Percentiles rank a stretch among this genome's conserved stretches.
Evolutionary conservation across 495 filamentous ascomycete genomes (phyloP).

Genomic region (Aspergillus cristatus): DNA sequence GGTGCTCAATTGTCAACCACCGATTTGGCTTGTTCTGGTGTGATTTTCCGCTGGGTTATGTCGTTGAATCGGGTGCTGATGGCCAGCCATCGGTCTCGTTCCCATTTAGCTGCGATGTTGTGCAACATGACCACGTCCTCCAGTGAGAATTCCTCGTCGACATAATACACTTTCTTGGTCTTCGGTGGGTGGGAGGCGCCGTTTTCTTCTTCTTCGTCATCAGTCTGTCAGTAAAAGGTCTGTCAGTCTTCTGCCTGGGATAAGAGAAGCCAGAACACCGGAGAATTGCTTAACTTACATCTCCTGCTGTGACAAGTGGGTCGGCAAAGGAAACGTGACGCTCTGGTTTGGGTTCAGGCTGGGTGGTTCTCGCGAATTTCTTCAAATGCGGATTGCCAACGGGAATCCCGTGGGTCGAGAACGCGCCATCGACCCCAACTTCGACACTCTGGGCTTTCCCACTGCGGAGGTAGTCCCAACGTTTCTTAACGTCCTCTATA

Average conservation of each 20-base stretch:
- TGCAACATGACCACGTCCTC: constrained; percentile 14
- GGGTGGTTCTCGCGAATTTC: neutral
- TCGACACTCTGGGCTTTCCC: neutral
- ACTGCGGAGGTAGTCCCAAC: constrained; percentile 8
- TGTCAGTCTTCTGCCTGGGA: neutral
- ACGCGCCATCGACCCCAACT: neutral
- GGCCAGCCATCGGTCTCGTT: constrained; percentile 10
- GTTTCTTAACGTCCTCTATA: constrained; percentile 13
- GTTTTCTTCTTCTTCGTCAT: constrained; percentile 1
- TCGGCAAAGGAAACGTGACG: constrained; percentile 10
- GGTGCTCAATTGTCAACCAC: constrained; percentile 5
- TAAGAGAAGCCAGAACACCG: neutral
- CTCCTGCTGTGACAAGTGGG: constrained; percentile 3
- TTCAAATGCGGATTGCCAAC: no score
- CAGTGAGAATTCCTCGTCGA: constrained; percentile 7
- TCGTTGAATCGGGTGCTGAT: constrained; percentile 9
- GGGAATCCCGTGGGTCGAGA: neutral
- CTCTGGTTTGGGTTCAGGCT: neutral
- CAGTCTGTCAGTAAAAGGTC: neutral
- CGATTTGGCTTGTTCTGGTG: constrained; percentile 11
- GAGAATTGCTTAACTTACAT: constrained; percentile 5
- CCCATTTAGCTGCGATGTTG: constrained; percentile 10
- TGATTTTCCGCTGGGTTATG: constrained; percentile 11
- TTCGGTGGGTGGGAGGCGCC: neutral
- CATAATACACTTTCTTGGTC: constrained; percentile 5